Evolutionary conservation across 805 yeast species (phyloP), one percentile per base, ranked within the genome.

Genomic region (Hanseniaspora hatyaiensis): DNA sequence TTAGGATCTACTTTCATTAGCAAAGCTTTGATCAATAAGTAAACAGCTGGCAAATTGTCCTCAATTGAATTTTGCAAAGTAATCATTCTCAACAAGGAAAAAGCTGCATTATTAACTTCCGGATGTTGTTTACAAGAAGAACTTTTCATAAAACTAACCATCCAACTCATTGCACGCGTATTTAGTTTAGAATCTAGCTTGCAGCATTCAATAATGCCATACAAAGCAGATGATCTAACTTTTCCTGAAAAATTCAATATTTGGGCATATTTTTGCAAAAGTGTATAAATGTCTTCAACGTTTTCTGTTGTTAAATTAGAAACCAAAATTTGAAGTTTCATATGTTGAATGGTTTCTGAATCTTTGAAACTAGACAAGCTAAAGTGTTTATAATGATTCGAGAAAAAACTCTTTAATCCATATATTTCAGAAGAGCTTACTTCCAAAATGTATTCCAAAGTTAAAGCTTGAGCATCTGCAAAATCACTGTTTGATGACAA

Each of bases 61-160:
- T 64, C 59, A 12, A 31, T 38, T 6, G 81, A 74, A 50, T 77
- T 67, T 52, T 71, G 73, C 59, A 84, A 94, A 31, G 87, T 75
- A 52, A 87, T 63, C 52, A 72, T 75, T 40, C 96, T 67, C 6
- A 88, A 70, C 2, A 86, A 84, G 6, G 83, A 75, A 3, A 88
- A 70, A 44, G 80, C 69, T 55, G 85, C 92, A 47, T 77, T 73
- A 34, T 77, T 68, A 4, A 80, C 57, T 5, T 51, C 51, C 18
- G 55, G 52, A 2, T 64, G 53, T 4, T 20, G 13, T 26, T 32
- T 32, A 26, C 38, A 43, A 1, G 31, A 13, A 6, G 38, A 8
- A 3, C 24, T 12, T 19, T 49, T 42, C 44, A 49, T 41, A 29
- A 42, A 26, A 3, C 34, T 33, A 4, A 49, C 37, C 52, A 86